Percentiles rank a stretch among this genome's conserved stretches.
Evolutionary conservation across 257 asterid species (phyloP).

Genomic region (Nicotiana tomentosiformis): DNA sequence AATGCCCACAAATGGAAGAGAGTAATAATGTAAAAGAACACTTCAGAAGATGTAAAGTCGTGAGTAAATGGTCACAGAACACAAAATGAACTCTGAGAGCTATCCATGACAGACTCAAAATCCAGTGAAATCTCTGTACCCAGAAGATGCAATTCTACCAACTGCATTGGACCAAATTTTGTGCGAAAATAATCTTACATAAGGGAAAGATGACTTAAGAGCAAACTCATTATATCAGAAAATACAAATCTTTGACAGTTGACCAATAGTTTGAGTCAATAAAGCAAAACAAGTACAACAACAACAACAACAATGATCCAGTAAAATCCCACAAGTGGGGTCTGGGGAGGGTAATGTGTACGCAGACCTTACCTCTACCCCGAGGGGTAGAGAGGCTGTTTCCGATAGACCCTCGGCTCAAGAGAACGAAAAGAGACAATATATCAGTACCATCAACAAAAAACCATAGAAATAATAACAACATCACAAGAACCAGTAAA

Average conservation of each 20-base stretch:
- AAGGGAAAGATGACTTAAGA: neutral
- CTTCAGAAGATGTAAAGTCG: neutral
- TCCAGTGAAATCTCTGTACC: neutral
- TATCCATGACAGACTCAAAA: neutral
- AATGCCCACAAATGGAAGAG: neutral
- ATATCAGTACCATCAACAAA: too few species aligned
- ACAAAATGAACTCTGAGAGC: neutral
- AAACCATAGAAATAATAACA: too few species aligned
- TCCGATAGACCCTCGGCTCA: too few species aligned
- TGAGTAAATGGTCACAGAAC: neutral
- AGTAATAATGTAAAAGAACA: neutral
- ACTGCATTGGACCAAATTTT: neutral
- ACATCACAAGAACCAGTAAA: too few species aligned
- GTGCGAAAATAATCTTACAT: neutral
- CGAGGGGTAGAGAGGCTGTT: too few species aligned
- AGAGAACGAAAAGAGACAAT: too few species aligned
- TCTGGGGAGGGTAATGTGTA: too few species aligned
- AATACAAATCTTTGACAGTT: neutral
- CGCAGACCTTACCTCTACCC: too few species aligned
- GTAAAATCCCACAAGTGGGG: too few species aligned
- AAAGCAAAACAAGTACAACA: too few species aligned
- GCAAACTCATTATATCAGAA: neutral
- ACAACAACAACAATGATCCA: too few species aligned
- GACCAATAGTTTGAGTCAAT: neutral
- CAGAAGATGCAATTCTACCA: neutral